phyloP scores from a whole-genome alignment of 768 basidiomycete species.

The Gelatoporia subvermispora region DNA sequence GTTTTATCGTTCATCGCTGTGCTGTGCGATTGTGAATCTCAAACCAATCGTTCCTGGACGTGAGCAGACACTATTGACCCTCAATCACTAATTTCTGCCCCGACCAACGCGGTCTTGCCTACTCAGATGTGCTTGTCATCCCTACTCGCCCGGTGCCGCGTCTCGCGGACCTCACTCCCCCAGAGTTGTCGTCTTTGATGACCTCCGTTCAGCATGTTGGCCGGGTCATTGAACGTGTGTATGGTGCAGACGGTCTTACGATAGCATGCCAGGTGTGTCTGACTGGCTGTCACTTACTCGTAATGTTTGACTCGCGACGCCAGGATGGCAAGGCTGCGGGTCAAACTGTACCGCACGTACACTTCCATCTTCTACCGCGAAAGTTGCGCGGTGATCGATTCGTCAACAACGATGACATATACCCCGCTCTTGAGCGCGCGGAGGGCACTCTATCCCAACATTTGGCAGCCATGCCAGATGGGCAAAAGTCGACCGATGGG shows the following conservation, averaged over 20 bases:
- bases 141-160: conserved; percentile 46
- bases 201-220: conserved; percentile 75
- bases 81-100: not conserved
- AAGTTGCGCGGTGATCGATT: conserved; percentile 66
- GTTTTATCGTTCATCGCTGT: conserved; percentile 64
- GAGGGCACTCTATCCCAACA: conserved; percentile 48
- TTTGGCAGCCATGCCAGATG: conserved; percentile 16
- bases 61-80: conserved; percentile 34
- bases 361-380: conserved; percentile 90
- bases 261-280: conserved; percentile 72
- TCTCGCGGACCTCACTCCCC: conserved; percentile 39
- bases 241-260: conserved; percentile 78
- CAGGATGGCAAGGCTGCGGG: conserved; percentile 89
- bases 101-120: not conserved
- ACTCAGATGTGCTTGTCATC: conserved; percentile 50
- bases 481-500: not conserved
- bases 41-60: conserved; percentile 94
- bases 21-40: conserved; percentile 89
- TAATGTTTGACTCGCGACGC: conserved; percentile 1
- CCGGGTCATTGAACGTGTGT: conserved; percentile 72
- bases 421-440: conserved; percentile 69
- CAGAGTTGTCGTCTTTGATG: conserved; percentile 80
- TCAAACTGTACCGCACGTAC: conserved; percentile 88
- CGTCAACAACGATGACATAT: conserved; percentile 64
- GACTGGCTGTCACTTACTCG: not conserved